Conservation (phyloP, 345 rosid species). For the Dipteronia sinensis region DNA sequence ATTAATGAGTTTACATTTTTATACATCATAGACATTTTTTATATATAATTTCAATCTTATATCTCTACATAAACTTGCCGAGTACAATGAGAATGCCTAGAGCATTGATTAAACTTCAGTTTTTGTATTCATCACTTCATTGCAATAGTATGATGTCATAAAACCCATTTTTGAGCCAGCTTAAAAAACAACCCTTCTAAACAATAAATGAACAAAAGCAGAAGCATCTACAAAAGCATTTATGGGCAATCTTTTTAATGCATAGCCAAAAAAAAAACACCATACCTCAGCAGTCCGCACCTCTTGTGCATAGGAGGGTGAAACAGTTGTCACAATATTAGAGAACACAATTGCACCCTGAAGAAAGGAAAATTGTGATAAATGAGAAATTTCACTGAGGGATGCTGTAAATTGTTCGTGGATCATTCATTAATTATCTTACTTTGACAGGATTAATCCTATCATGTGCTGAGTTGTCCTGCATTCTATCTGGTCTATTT, state of each 20-base stretch:
- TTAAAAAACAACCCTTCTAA: neutral
- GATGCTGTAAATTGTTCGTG: conserved; percentile 1
- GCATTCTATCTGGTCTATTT: conserved; percentile 97
- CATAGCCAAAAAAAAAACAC: conserved; percentile 11
- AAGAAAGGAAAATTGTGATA: conserved; percentile 21
- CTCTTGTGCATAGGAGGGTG: conserved; percentile 96
- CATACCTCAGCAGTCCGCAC: conserved; percentile 90
- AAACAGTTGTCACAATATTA: conserved; percentile 94
- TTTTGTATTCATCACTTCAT: neutral
- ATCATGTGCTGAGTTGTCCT: conserved; percentile 75
- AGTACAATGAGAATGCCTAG: too few relatives aligned
- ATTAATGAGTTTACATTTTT: conserved; percentile 1
- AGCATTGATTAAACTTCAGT: neutral
- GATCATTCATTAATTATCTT: conserved; percentile 15
- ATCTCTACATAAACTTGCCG: neutral
- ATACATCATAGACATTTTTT: neutral
- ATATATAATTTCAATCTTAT: neutral
- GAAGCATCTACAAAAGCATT: neutral
- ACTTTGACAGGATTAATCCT: conserved; percentile 92
- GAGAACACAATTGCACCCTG: conserved; percentile 98
- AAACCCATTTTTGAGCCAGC: neutral
- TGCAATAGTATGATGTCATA: neutral
- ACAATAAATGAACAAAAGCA: neutral
- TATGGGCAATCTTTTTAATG: neutral
- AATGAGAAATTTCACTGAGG: conserved; percentile 10